Evolutionary conservation across 495 filamentous ascomycete genomes (phyloP), one percentile per base, ranked within the genome.

Genomic region (Podospora conica): DNA sequence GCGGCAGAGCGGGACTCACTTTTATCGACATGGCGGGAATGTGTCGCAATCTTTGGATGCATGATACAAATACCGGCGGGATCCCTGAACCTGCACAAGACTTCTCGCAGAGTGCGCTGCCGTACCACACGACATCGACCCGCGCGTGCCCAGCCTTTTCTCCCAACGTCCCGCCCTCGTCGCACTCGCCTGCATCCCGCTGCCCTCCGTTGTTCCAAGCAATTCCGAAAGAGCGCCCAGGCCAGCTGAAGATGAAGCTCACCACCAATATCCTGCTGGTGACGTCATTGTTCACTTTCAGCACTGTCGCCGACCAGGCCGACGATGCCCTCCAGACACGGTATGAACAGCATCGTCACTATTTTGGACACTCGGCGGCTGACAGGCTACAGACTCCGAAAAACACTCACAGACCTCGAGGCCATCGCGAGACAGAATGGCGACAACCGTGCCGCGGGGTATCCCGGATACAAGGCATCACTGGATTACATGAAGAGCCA

Each of bases 391-490:
- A 74, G 78, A 74, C 68, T 74, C 29, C 66, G 72, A 40, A 68
- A 60, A 31, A 68, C 70, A 53, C 74, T 83, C n/a, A 72, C 74
- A 64, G 75, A 76, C 65, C 73, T 84, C 21, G 76, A 82, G 61
- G 68, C 74, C 25, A 77, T 82, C 61, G 78, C 82, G 21, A 69
- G 74, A 15, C 54, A 67, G 61, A 70, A 71, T 57, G 65, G 67
- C 58, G 68, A 61, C 27, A 87, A 85, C 68, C 79, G 88, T 54
- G 84, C 87, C 20, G 87, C 88, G 70, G 86, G 87, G 20, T 77
- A 81, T 15, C 71, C 76, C 8, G 87, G 86, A 20, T 88, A 90
- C 75, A 83, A 86, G 48, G 80, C 82, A 61, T 91, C 86, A 1
- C 79, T 89, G 55, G 78, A 89, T 55, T 91, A 83, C 65, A 70